Evolutionary conservation across 129 eudicot species (phyloP).

Genomic region (Flaveria sonorensis): DNA sequence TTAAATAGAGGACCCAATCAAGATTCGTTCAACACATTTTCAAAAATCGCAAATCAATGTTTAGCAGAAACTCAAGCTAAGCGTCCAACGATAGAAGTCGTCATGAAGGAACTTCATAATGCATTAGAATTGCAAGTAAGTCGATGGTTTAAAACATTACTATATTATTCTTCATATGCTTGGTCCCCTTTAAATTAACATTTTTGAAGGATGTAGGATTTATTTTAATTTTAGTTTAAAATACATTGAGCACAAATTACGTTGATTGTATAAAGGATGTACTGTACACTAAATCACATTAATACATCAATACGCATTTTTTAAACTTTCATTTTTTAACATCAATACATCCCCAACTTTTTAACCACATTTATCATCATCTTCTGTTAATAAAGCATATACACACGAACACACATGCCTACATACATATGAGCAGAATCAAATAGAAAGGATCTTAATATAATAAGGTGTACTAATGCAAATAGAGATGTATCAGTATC

Average conservation of each 20-base stretch:
- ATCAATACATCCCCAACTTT: no score
- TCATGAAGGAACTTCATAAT: neutral
- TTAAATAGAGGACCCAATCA: neutral
- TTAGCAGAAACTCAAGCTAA: neutral
- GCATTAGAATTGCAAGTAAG: slow-evolving; percentile 5
- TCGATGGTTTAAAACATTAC: neutral
- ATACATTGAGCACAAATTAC: neutral
- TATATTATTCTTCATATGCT: neutral
- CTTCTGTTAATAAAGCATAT: no score
- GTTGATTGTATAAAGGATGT: neutral
- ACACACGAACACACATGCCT: no score
- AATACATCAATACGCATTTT: no score
- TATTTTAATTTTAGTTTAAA: neutral
- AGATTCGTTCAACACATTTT: neutral
- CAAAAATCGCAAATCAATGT: neutral
- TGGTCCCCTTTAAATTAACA: neutral
- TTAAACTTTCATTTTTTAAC: no score
- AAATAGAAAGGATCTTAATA: no score
- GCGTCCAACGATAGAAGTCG: neutral
- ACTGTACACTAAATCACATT: no score
- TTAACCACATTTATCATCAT: no score
- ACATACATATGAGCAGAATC: no score
- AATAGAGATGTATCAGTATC: no score
- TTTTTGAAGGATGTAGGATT: neutral
- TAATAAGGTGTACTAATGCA: no score